Evolutionary conservation across 176 grass and related monocot genomes (phyloP).

Genomic region (Rhipidocladum racemiflorum): DNA sequence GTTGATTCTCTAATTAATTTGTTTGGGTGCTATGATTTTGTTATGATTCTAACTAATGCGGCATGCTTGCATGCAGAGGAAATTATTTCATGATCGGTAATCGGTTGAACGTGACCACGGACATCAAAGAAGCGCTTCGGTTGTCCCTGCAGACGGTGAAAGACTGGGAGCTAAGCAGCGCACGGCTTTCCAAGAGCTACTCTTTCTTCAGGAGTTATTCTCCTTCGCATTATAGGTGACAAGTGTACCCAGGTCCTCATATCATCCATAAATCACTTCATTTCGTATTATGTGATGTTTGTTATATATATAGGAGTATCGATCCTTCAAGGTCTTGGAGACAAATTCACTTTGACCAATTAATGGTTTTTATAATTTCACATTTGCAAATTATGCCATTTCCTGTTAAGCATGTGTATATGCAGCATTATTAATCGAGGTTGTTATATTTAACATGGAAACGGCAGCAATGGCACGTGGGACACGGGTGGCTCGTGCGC

Average conservation of each 20-base stretch:
- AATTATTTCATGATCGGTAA: constrained; percentile 44
- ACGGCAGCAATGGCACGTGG: constrained; percentile 41
- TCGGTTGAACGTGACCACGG: constrained; percentile 27
- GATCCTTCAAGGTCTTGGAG: no score
- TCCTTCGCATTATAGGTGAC: constrained; percentile 37
- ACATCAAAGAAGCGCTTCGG: constrained; percentile 34
- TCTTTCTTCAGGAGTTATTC: constrained; percentile 42
- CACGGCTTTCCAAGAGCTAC: neutral
- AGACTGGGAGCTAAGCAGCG: neutral
- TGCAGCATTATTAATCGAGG: no score
- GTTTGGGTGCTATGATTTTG: neutral
- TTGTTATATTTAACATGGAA: neutral
- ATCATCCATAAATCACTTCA: no score
- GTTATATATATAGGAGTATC: no score
- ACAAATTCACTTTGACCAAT: no score
- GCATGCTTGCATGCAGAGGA: constrained; percentile 36
- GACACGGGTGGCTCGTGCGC: constrained; percentile 27
- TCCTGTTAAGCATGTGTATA: no score
- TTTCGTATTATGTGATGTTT: no score
- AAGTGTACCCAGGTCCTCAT: no score
- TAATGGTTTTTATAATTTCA: no score
- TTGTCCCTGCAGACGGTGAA: constrained; percentile 26
- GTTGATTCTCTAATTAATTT: neutral
- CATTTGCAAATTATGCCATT: no score
- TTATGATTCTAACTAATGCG: neutral